phyloP scores from a whole-genome alignment of 768 basidiomycete species.

The Strobilomyces dryophilus region DNA sequence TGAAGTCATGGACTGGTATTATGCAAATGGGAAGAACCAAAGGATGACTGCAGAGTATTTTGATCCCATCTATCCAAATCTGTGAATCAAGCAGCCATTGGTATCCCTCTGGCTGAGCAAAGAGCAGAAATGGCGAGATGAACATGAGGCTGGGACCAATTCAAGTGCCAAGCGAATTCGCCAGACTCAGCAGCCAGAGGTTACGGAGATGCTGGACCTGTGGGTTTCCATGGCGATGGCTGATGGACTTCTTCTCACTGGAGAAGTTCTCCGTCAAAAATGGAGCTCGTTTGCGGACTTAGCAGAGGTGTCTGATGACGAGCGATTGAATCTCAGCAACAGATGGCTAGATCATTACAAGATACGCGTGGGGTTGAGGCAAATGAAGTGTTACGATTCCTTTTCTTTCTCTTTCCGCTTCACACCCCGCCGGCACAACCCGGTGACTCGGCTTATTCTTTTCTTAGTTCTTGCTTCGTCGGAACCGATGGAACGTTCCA shows the following conservation, averaged over 20 bases:
- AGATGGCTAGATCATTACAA: not conserved
- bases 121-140: too few species aligned
- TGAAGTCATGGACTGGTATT: too few species aligned
- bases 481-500: too few species aligned
- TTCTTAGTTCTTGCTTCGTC: too few species aligned
- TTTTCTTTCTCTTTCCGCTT: too few species aligned
- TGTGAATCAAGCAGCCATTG: not conserved
- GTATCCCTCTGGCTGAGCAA: too few species aligned
- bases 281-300: not conserved
- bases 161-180: not conserved
- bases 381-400: too few species aligned
- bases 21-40: conserved; percentile 34
- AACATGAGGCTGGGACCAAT: too few species aligned
- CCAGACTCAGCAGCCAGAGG: not conserved
- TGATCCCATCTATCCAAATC: not conserved
- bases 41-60: conserved; percentile 19
- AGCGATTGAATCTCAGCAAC: not conserved
- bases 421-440: too few species aligned
- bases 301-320: not conserved
- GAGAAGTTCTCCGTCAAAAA: not conserved
- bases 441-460: too few species aligned
- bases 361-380: not conserved
- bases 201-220: not conserved
- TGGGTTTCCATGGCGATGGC: not conserved
- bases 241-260: not conserved